Evolutionary conservation across 306 rosid species (phyloP).

Genomic region (Leucaena leucocephala): DNA sequence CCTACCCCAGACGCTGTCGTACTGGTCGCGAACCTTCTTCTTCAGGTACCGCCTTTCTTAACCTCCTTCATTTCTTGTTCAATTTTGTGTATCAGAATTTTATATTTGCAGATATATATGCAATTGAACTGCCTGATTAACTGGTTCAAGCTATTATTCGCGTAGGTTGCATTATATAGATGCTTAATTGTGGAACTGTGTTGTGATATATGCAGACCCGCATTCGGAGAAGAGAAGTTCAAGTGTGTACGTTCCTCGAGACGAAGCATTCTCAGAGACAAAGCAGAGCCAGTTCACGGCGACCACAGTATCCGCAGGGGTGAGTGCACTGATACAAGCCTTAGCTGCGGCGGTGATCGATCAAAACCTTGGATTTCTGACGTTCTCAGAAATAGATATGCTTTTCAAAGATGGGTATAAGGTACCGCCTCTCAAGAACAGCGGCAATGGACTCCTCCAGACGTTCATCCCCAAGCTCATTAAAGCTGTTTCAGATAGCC

Average conservation of each 20-base stretch:
- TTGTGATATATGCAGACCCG: slow-evolving; percentile 40
- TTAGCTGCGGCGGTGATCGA: slow-evolving; percentile 39
- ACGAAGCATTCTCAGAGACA: slow-evolving; percentile 52
- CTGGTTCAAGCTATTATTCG: neutral
- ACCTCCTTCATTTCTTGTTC: too few species aligned
- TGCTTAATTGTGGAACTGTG: neutral
- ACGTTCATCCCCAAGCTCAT: slow-evolving; percentile 41
- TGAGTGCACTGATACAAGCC: slow-evolving; percentile 41
- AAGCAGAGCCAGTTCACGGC: slow-evolving; percentile 49
- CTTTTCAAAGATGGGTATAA: slow-evolving; percentile 52
- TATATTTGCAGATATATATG: neutral
- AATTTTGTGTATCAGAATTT: neutral
- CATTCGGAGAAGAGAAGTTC: slow-evolving; percentile 39
- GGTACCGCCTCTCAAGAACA: slow-evolving; percentile 33
- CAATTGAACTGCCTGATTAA: neutral
- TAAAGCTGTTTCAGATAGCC: slow-evolving; percentile 33
- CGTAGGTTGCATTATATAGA: neutral
- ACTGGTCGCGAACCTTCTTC: slow-evolving; percentile 55
- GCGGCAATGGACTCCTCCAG: slow-evolving; percentile 18
- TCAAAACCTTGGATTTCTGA: slow-evolving; percentile 39
- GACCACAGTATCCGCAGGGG: slow-evolving; percentile 41
- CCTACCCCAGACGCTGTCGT: slow-evolving; percentile 74
- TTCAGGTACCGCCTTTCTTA: slow-evolving; percentile 35
- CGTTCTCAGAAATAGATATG: slow-evolving; percentile 51
- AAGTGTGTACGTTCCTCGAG: slow-evolving; percentile 58